Base-by-base conservation (phyloP, 1,139 yeast genomes). In the Yamadazyma kanchanaburiensis region DNA sequence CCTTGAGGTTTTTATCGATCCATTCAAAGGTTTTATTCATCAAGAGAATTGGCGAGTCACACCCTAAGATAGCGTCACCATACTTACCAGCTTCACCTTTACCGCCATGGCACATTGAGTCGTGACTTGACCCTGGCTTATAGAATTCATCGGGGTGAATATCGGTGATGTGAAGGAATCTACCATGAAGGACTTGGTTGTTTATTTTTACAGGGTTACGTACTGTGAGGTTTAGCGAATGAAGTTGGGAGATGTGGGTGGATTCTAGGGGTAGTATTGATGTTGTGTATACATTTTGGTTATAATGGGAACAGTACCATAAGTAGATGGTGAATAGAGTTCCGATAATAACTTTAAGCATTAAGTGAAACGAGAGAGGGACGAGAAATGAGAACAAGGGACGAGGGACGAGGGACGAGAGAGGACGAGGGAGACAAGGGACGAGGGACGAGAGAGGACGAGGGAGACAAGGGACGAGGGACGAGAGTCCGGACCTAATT, bases 141-240 rank as follows among this genome's bases (percentile, higher is more conserved):
- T 82, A 85, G 48, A 62, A 64, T n/a, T 80, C 80, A 52, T 86
- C 95, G 0, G 95, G 95, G 46, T 86, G 95, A 38, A 86, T 65
- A 51, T 86, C 95, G 0, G 95, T 84, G 18, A 86, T 69, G 49
- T 86, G 95, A n/a, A 86, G 58, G 46, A 86, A 86, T 33, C 91
- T 56, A 1, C 95, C 95, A 45, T 79, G 81, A 28, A 60, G 48
- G 3, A 51, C 49, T 31, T 53, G 55, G 15, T 53, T 49, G 10
- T 60, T 59, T 7, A 65, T 40, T 8, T 43, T 39, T 12, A 65
- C 51, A 1, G 64, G 61, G 14, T 47, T 43, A 32, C 61, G 60
- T 7, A 57, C 59, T 2, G 64, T 60, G 26, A 68, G 55, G 25
- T 41, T 41, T 7, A 44, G 32, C 2, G 39, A 28, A 21, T 33